A percentile compares a stretch with the other conserved stretches of the same genome.
These are phyloP conservation scores for Lentinula sp. DNA, from an alignment of 768 basidiomycete species.

Conservation along the genomic window DNA sequence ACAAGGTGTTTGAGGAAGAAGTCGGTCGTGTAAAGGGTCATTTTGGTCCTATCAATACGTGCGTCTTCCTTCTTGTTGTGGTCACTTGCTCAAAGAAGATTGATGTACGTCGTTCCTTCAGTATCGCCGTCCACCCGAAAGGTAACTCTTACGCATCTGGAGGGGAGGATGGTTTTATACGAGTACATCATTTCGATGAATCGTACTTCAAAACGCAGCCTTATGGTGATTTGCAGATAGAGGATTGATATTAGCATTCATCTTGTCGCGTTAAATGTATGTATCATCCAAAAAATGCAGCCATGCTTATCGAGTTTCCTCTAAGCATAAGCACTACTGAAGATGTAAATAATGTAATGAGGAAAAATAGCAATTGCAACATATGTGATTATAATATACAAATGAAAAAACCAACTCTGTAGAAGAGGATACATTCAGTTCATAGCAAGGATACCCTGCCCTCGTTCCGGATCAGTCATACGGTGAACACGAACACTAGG, in stretches of 20 bases:
- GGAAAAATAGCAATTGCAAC: no score
- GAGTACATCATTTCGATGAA: slow-evolving; percentile 91
- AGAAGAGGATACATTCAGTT: background rate
- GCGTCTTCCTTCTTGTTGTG: slow-evolving; percentile 24
- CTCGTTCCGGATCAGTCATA: slow-evolving; percentile 77
- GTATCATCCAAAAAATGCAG: background rate
- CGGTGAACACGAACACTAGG: slow-evolving; percentile 66
- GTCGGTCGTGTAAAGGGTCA: slow-evolving; percentile 97
- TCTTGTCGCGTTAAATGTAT: background rate
- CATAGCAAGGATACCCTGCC: slow-evolving; percentile 41
- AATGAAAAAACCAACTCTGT: no score
- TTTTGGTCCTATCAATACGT: slow-evolving; percentile 97
- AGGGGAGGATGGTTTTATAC: slow-evolving; percentile 93
- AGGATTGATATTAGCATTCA: slow-evolving; percentile 28
- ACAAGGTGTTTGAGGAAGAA: slow-evolving; percentile 94
- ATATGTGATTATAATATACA: no score
- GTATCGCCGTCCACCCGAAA: slow-evolving; percentile 87
- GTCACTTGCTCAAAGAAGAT: background rate
- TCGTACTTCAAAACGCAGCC: slow-evolving; percentile 89
- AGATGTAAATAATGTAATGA: no score
- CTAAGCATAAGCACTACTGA: no score
- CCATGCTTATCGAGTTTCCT: no score
- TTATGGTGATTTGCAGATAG: slow-evolving; percentile 80
- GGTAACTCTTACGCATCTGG: slow-evolving; percentile 91
- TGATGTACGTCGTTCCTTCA: slow-evolving; percentile 24